Conservation (phyloP, 371 early-diverging fungal species). For the Polyrhizophydium stewartii region DNA sequence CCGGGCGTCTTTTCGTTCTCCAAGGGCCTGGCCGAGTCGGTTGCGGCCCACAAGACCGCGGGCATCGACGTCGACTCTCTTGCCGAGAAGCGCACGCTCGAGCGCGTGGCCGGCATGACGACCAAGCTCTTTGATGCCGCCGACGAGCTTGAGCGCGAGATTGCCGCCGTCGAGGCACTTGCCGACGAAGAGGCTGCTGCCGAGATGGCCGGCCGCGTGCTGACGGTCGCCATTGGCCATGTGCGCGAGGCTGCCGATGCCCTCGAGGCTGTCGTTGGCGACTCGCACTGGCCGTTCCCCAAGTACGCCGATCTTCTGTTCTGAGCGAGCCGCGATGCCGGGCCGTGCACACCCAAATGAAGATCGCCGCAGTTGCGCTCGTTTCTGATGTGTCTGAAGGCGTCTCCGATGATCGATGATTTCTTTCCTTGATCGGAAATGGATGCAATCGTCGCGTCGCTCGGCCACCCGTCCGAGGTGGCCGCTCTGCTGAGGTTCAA, state of each 20-base stretch:
- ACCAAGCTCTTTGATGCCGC: conserved; percentile 50
- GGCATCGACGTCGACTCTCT: conserved; percentile 50
- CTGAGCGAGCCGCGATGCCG: conserved; percentile 17
- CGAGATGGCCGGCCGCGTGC: conserved; percentile 48
- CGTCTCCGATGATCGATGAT: too few species aligned
- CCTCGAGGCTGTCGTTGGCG: conserved; percentile 74
- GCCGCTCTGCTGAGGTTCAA: conserved; percentile 73
- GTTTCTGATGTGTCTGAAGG: too few species aligned
- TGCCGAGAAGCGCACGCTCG: conserved; percentile 71
- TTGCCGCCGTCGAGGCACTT: conserved; percentile 55
- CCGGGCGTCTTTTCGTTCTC: conserved; percentile 88
- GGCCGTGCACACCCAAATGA: too few species aligned
- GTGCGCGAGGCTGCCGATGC: conserved; percentile 71
- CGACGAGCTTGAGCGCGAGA: conserved; percentile 51
- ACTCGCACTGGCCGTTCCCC: conserved; percentile 94
- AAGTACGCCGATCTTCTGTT: conserved; percentile 94
- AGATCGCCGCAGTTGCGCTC: too few species aligned
- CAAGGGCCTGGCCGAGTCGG: conserved; percentile 75
- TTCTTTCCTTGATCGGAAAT: too few species aligned
- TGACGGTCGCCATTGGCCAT: conserved; percentile 68
- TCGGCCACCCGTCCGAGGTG: conserved; percentile 82
- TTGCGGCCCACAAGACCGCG: conserved; percentile 56
- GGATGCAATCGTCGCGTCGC: conserved; percentile 55
- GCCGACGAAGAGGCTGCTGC: conserved; percentile 65
- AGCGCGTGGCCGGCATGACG: conserved; percentile 62